Evolutionary conservation across 768 basidiomycete species (phyloP).

Genomic region (Boletus fagicola): DNA sequence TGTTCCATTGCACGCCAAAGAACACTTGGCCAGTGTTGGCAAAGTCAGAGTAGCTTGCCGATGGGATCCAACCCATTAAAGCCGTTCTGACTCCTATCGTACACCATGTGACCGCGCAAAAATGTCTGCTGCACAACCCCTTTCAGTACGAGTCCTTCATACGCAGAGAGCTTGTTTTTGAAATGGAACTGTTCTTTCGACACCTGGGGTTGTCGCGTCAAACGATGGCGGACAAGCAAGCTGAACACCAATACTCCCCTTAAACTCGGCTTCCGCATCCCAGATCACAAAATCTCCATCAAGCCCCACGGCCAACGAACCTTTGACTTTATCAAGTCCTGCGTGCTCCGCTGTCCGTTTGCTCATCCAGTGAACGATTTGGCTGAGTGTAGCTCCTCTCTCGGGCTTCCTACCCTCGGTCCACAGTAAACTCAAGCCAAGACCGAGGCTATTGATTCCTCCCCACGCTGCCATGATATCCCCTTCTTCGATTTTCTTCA

Average conservation of each 20-base stretch:
- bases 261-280: constrained; percentile 56
- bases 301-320: constrained; percentile 64
- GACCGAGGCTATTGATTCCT: constrained; percentile 86
- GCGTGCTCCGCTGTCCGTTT: constrained; percentile 76
- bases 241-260: constrained; percentile 28
- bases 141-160: constrained; percentile 66
- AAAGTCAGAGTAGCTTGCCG: constrained; percentile 34
- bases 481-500: constrained; percentile 77
- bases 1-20: not conserved
- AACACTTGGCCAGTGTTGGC: not conserved
- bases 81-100: constrained; percentile 42
- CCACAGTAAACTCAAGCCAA: constrained; percentile 88
- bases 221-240: not conserved
- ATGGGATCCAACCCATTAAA: constrained; percentile 35
- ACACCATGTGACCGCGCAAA: constrained; percentile 73
- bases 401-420: constrained; percentile 65
- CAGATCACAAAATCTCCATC: constrained; percentile 90
- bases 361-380: constrained; percentile 76
- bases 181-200: constrained; percentile 72
- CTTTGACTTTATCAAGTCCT: constrained; percentile 67
- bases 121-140: constrained; percentile 79
- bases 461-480: constrained; percentile 93
- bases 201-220: constrained; percentile 47
- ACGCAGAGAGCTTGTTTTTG: constrained; percentile 94
- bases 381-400: constrained; percentile 51